Evolutionary conservation across 768 basidiomycete species (phyloP).

Genomic region (Agrocybe pediades): DNA sequence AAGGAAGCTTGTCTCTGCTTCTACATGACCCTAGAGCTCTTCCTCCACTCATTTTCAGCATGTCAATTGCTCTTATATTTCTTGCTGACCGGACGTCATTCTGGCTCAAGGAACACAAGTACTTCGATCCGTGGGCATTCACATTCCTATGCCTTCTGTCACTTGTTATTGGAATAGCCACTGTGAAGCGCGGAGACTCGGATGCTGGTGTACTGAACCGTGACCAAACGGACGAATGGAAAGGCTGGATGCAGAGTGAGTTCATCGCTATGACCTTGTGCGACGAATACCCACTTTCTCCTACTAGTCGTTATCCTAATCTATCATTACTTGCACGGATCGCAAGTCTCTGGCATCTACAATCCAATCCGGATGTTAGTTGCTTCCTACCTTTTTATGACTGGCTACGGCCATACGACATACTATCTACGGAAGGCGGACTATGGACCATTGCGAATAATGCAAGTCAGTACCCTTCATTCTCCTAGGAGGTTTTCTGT

Average conservation of each 20-base stretch:
- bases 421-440: constrained; percentile 91
- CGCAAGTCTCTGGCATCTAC: constrained; percentile 90
- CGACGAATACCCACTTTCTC: constrained; percentile 8
- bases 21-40: constrained; percentile 15
- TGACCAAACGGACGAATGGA: constrained; percentile 97
- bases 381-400: constrained; percentile 91
- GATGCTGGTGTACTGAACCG: constrained; percentile 89
- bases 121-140: constrained; percentile 73
- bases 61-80: constrained; percentile 68
- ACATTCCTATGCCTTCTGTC: constrained; percentile 53
- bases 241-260: constrained; percentile 97
- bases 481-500: constrained; percentile 5
- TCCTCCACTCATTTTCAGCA: constrained; percentile 63
- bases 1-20: constrained; percentile 1
- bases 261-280: constrained; percentile 2
- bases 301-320: constrained; percentile 80
- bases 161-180: constrained; percentile 60
- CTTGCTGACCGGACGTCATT: constrained; percentile 83
- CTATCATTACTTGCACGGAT: constrained; percentile 91
- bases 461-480: constrained; percentile 48
- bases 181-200: constrained; percentile 71
- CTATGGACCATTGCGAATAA: constrained; percentile 76
- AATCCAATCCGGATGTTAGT: constrained; percentile 89
- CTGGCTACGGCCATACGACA: constrained; percentile 87
- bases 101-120: constrained; percentile 91